Evolutionary conservation across 169 alveolate species (phyloP), one percentile per base, ranked within the genome.

Genomic region (Cryptosporidium ubiquitum): DNA sequence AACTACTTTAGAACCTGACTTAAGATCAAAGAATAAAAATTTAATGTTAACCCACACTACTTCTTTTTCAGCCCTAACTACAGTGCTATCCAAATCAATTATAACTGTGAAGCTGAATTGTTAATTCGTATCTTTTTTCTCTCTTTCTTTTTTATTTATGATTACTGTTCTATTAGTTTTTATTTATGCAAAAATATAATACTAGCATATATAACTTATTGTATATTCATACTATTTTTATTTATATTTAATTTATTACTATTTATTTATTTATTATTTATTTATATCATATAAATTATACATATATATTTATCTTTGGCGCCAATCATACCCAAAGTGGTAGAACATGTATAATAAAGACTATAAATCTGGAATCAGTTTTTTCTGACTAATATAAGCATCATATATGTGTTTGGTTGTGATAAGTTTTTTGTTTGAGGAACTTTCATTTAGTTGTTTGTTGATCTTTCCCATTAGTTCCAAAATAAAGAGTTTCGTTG

Each of bases 381-480:
- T 40, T 26, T 33, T 55, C 23, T 73, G 85, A 23, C 52, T 52
- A 37, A 39, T 14, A 16, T 47, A 73, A 16, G 85, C 85, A 57
- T 73, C 69, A 37, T 73, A 73, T 0, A 73, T 57, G 1, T 37
- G 61, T 9, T 73, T 44, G 18, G 51, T 26, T 10, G 68, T 73
- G 23, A 73, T 73, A 1, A 73, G 40, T 23, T 57, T 55, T n/a
- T 33, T 51, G 0, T 49, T 49, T 20, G 44, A 44, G 23, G 14
- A 18, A 5, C 49, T 23, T 7, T 58, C 60, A 3, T 37, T 73
- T n/a, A 33, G 12, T 49, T 61, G 73, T 33, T 61, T 79, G 51
- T 79, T 79, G 3, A 79, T 42, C 5, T 44, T 79, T 2, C 79
- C 75, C 89, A 79, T 79, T 3, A 79, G 73, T 35, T 79, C 89